phyloP scores from a whole-genome alignment of 192 early-diverging fungal genomes.

The Coemansia sp. region DNA sequence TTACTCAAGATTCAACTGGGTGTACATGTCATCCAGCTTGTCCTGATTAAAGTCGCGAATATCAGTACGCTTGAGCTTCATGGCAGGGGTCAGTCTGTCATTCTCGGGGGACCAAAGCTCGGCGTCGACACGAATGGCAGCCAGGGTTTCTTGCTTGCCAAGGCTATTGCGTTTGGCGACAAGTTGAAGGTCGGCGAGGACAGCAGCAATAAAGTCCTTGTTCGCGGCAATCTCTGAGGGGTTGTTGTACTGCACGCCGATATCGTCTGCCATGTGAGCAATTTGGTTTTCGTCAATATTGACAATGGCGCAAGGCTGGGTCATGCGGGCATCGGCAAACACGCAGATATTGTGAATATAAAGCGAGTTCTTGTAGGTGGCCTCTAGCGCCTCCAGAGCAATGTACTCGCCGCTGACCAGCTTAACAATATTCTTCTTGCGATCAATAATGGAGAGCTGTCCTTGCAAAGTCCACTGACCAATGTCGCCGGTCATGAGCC shows the following conservation, averaged over 20 bases:
- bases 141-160: slow-evolving; percentile 72
- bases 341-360: slow-evolving; percentile 79
- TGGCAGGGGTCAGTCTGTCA: slow-evolving; percentile 80
- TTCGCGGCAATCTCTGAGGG: slow-evolving; percentile 25
- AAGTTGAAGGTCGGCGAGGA: slow-evolving; percentile 31
- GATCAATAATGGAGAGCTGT: slow-evolving; percentile 83
- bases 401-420: slow-evolving; percentile 87
- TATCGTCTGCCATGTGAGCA: slow-evolving; percentile 48
- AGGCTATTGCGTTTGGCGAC: slow-evolving; percentile 67
- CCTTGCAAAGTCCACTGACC: slow-evolving; percentile 83
- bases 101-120: slow-evolving; percentile 91
- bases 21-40: slow-evolving; percentile 30
- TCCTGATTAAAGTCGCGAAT: slow-evolving; percentile 65
- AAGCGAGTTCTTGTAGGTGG: slow-evolving; percentile 78
- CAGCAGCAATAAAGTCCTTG: slow-evolving; percentile 17
- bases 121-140: slow-evolving; percentile 58
- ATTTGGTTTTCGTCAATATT: slow-evolving; percentile 59
- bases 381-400: slow-evolving; percentile 91
- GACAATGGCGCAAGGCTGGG: slow-evolving; percentile 69
- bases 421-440: slow-evolving; percentile 95
- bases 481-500: slow-evolving; percentile 91
- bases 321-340: slow-evolving; percentile 68
- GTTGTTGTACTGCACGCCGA: slow-evolving; percentile 21
- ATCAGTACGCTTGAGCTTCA: slow-evolving; percentile 83
- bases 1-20: slow-evolving; percentile 15